These are phyloP conservation scores for Neoboletus brunneissimus DNA, from an alignment of 768 basidiomycete genomes.

Conservation along the genomic window DNA sequence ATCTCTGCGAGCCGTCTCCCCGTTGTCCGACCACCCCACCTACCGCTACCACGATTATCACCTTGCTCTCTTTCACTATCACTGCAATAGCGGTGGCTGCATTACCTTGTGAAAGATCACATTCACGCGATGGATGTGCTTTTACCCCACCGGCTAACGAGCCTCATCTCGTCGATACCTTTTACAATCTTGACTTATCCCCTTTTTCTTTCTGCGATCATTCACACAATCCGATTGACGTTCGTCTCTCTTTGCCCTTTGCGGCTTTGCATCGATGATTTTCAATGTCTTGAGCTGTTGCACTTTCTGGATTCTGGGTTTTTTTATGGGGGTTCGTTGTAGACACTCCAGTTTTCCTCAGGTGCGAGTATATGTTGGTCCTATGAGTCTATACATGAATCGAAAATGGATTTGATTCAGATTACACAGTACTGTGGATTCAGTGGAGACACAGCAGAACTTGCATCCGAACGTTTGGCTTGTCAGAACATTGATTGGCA, in stretches of 20 bases:
- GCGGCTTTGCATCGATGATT: neutral
- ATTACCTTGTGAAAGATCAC: conserved; percentile 17
- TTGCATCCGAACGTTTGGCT: no score
- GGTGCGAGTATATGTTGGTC: neutral
- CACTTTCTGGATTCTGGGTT: neutral
- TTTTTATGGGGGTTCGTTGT: neutral
- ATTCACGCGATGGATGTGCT: conserved; percentile 19
- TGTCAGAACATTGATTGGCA: no score
- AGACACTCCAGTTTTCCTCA: neutral
- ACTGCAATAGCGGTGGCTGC: conserved; percentile 1
- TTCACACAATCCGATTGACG: neutral
- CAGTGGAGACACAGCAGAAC: neutral
- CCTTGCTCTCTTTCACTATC: neutral
- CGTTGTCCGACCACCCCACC: conserved; percentile 13
- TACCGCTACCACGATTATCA: neutral
- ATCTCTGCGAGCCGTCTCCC: neutral
- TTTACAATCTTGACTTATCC: neutral
- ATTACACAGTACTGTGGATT: neutral
- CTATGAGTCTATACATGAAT: neutral
- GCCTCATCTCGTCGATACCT: conserved; percentile 38
- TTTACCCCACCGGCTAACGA: conserved; percentile 33
- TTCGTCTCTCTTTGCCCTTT: neutral
- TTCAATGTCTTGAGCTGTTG: neutral
- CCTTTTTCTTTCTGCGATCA: neutral
- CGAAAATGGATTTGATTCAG: neutral